phyloP scores from a whole-genome alignment of 179 eudicot species.

The Camellia oleifera region DNA sequence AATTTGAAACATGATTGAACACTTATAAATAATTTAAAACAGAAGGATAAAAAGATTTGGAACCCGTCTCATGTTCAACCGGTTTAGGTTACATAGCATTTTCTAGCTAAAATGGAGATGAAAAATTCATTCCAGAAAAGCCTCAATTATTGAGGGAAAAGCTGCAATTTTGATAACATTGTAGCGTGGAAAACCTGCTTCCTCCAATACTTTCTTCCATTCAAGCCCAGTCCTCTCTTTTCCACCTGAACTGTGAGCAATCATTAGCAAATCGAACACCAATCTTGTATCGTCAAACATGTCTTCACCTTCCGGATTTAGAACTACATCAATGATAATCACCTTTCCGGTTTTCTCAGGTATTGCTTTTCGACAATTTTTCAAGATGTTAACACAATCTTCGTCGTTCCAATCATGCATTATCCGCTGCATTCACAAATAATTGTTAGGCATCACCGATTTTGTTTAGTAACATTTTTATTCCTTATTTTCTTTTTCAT shows the following conservation, averaged over 20 bases:
- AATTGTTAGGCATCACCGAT: too few relatives aligned
- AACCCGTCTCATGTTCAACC: too few relatives aligned
- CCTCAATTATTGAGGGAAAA: constrained; percentile 29
- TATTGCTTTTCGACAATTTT: constrained; percentile 27
- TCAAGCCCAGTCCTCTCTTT: constrained; percentile 39
- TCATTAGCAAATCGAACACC: constrained; percentile 31
- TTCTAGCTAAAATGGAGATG: too few relatives aligned
- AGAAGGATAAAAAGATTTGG: too few relatives aligned
- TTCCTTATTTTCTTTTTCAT: too few relatives aligned
- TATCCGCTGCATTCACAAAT: constrained; percentile 18
- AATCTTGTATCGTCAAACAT: constrained; percentile 21
- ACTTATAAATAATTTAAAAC: too few relatives aligned
- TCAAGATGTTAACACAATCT: constrained; percentile 26
- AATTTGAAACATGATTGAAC: too few relatives aligned
- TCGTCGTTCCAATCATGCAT: constrained; percentile 29
- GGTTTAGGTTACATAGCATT: too few relatives aligned
- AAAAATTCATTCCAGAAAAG: neutral
- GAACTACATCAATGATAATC: constrained; percentile 25
- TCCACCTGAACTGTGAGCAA: constrained; percentile 20
- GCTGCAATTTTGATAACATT: constrained; percentile 23
- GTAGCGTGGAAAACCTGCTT: constrained; percentile 33
- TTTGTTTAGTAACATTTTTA: too few relatives aligned
- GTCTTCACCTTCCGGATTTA: constrained; percentile 20
- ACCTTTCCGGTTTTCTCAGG: constrained; percentile 25
- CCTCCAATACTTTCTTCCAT: constrained; percentile 32